These are phyloP conservation scores for Colletotrichum truncatum DNA, from an alignment of 2,329 filamentous ascomycete genomes.

Conservation along the genomic window DNA sequence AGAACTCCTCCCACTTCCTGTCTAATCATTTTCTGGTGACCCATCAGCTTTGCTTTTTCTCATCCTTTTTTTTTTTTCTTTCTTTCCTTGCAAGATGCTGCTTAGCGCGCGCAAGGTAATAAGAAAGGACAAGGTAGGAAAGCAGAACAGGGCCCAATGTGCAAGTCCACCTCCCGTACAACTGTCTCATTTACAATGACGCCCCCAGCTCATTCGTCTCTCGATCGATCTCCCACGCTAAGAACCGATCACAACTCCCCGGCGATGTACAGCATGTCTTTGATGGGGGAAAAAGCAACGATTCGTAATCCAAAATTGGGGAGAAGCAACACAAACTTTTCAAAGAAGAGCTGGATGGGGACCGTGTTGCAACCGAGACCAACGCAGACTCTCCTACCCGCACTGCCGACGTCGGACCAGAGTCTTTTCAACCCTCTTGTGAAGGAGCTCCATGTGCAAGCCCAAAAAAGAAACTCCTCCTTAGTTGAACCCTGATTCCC, in stretches of 20 bases:
- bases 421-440: neutral
- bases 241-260: conserved; percentile 12
- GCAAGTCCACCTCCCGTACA: neutral
- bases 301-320: neutral
- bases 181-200: neutral
- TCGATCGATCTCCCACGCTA: conserved; percentile 26
- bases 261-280: neutral
- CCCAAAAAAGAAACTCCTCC: neutral
- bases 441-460: neutral
- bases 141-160: neutral
- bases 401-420: conserved; percentile 19
- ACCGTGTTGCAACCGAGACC: conserved; percentile 4
- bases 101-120: neutral
- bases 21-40: neutral
- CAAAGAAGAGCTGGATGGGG: neutral
- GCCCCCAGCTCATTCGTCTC: neutral
- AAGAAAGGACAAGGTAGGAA: conserved; percentile 1
- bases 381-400: neutral
- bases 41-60: neutral
- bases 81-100: neutral
- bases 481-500: neutral
- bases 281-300: neutral
- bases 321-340: neutral
- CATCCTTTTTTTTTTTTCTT: neutral
- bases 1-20: neutral